Evolutionary conservation across 495 filamentous ascomycete species (phyloP).

Genomic region (Tuber calosporum): DNA sequence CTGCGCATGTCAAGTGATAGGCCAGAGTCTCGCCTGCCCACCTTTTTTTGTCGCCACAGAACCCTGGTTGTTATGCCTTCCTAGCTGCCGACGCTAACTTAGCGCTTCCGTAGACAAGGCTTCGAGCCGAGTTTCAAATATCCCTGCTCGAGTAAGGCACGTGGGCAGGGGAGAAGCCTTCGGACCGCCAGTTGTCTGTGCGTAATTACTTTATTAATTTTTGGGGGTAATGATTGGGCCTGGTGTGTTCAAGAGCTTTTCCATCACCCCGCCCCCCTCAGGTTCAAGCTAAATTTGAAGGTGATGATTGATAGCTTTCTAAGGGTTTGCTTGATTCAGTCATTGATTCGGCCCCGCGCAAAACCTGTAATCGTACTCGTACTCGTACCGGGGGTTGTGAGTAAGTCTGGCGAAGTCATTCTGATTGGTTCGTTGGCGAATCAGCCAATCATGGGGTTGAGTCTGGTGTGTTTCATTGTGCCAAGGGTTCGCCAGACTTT

Average conservation of each 20-base stretch:
- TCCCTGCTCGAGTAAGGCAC: neutral
- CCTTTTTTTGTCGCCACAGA: too few species aligned
- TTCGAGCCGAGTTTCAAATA: neutral
- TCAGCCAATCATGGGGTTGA: too few species aligned
- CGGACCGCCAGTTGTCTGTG: neutral
- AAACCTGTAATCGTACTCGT: too few species aligned
- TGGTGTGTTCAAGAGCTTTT: neutral
- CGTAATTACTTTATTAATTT: neutral
- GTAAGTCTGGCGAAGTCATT: too few species aligned
- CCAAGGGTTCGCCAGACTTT: too few species aligned
- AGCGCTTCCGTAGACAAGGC: neutral
- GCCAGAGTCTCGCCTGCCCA: neutral
- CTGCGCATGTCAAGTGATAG: neutral
- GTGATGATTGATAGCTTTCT: neutral
- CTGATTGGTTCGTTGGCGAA: too few species aligned
- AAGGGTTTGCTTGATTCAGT: neutral
- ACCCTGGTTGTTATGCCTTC: neutral
- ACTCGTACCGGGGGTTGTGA: too few species aligned
- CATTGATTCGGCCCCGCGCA: neutral
- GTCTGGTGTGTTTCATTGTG: too few species aligned
- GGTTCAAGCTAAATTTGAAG: too few species aligned
- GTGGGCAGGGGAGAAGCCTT: neutral
- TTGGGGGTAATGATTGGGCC: neutral
- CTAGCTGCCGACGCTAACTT: neutral
- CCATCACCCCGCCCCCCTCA: neutral